Conservation (phyloP, 2,329 filamentous ascomycete species). For the Cladosporium sp. region DNA sequence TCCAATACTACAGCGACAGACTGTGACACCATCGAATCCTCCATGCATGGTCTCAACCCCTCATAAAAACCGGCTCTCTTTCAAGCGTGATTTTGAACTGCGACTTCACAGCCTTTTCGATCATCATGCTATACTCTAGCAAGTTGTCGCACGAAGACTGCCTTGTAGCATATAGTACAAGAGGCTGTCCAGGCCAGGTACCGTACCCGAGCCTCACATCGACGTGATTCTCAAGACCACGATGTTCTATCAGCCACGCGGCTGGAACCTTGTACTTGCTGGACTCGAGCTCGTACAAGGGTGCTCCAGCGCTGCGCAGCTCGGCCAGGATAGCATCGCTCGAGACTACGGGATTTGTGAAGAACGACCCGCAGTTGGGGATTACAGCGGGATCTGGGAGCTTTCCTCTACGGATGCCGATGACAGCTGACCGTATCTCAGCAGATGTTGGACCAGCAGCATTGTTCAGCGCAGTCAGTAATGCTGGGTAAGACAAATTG, state of each 20-base stretch:
- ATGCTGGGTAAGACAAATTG: background rate
- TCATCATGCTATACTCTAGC: background rate
- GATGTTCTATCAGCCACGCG: constrained; percentile 9
- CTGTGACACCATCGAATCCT: background rate
- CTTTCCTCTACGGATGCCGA: background rate
- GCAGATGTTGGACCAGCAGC: background rate
- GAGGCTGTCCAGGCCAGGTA: background rate
- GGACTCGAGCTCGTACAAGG: background rate
- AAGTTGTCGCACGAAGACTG: background rate
- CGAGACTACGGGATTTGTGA: background rate
- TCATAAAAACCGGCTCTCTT: constrained; percentile 4
- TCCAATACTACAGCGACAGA: background rate
- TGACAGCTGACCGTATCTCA: constrained; percentile 1
- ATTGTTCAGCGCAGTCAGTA: background rate
- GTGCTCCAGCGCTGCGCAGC: background rate
- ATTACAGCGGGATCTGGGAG: background rate
- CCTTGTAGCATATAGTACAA: background rate
- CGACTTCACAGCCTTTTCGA: background rate
- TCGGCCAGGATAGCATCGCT: background rate
- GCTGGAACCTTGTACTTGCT: constrained; percentile 7
- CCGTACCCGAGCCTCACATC: background rate
- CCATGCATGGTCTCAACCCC: background rate
- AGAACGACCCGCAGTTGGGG: constrained; percentile 9
- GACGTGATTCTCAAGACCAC: constrained; percentile 2
- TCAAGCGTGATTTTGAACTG: background rate